A percentile compares a stretch with the other conserved stretches of the same genome.
Conservation (phyloP, 768 basidiomycete genomes). For the Kwoniella bestiolae region DNA sequence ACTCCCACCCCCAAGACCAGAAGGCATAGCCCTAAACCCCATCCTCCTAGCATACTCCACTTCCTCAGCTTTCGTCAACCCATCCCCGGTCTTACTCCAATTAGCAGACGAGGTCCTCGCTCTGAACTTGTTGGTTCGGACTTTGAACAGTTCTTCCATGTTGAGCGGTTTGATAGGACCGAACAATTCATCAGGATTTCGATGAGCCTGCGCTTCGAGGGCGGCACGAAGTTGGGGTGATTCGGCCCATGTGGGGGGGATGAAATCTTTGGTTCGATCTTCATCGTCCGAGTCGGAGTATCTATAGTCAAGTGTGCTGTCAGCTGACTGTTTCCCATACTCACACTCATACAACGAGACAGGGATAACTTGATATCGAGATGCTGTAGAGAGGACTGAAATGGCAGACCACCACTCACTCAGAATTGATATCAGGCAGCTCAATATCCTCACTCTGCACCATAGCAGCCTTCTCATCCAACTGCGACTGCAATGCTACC, state of each 20-base stretch:
- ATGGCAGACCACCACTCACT: slow-evolving; percentile 60
- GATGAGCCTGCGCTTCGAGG: slow-evolving; percentile 77
- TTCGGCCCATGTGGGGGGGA: slow-evolving; percentile 74
- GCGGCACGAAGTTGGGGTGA: slow-evolving; percentile 82
- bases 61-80: slow-evolving; percentile 80
- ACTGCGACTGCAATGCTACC: slow-evolving; percentile 39
- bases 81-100: slow-evolving; percentile 85
- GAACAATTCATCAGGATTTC: slow-evolving; percentile 80
- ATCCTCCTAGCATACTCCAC: slow-evolving; percentile 84
- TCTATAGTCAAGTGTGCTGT: slow-evolving; percentile 47
- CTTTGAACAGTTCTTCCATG: slow-evolving; percentile 90
- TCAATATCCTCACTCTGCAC: slow-evolving; percentile 59
- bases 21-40: slow-evolving; percentile 65
- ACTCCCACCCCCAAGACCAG: slow-evolving; percentile 1
- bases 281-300: slow-evolving; percentile 94
- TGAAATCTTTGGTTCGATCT: slow-evolving; percentile 72
- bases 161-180: slow-evolving; percentile 80
- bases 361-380: neutral
- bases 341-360: no score
- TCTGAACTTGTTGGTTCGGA: slow-evolving; percentile 73
- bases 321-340: no score
- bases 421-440: slow-evolving; percentile 92
- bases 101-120: slow-evolving; percentile 92
- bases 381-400: neutral
- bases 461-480: slow-evolving; percentile 43